Evolutionary conservation across 2,329 filamentous ascomycete species (phyloP).

Genomic region (Fusarium decemcellulare): DNA sequence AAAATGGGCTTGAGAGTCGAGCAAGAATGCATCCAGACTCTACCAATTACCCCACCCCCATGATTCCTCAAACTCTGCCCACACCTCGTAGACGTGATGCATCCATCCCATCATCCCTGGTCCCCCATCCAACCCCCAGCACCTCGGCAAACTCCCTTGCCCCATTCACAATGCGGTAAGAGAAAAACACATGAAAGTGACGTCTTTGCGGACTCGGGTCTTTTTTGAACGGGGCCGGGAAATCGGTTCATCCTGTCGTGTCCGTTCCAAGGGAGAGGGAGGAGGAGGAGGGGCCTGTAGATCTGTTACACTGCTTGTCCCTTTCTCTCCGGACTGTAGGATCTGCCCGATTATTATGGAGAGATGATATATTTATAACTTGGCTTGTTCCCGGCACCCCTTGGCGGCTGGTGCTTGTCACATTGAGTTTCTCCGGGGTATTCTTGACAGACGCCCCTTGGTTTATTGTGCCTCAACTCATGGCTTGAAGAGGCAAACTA

Average conservation of each 20-base stretch:
- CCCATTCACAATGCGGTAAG: constrained; percentile 2
- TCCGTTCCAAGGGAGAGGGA: constrained; percentile 16
- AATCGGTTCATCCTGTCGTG: constrained; percentile 22
- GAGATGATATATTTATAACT: constrained; percentile 12
- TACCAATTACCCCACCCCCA: no score
- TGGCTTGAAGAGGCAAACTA: no score
- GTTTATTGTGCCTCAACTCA: no score
- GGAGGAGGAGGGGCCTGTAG: neutral
- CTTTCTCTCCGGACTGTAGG: neutral
- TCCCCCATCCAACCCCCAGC: constrained; percentile 5
- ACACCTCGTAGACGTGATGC: no score
- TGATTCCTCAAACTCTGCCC: no score
- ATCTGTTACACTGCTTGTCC: constrained; percentile 8
- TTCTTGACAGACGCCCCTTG: no score
- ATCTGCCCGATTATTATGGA: neutral
- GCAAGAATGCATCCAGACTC: no score
- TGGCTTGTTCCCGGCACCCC: neutral
- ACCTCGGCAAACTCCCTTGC: constrained; percentile 26
- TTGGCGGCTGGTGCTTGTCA: no score
- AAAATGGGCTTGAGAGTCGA: no score
- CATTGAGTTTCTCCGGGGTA: no score
- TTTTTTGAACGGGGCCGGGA: constrained; percentile 20
- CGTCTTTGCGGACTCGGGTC: constrained; percentile 4
- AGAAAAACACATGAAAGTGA: constrained; percentile 31
- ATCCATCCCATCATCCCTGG: constrained; percentile 16